These are phyloP conservation scores for Neurospora crassa DNA, from an alignment of 2,329 filamentous ascomycete genomes.

Conservation along the genomic window DNA sequence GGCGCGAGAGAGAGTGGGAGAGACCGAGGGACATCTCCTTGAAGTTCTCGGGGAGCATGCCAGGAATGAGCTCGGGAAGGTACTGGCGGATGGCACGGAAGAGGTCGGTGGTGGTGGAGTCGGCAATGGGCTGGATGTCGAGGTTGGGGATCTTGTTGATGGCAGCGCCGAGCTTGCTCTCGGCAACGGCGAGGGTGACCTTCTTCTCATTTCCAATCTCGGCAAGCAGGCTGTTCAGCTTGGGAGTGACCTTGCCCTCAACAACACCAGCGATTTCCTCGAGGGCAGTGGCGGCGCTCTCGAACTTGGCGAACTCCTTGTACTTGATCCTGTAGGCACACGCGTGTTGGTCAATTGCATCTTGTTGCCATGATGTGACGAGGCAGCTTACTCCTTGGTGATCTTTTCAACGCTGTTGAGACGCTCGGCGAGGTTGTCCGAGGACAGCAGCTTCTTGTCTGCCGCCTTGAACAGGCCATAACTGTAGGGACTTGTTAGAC, in stretches of 20 bases:
- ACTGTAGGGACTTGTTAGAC: constrained; percentile 35
- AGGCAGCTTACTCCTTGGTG: constrained; percentile 64
- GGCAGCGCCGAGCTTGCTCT: constrained; percentile 82
- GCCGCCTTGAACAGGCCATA: constrained; percentile 98
- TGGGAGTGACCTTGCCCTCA: constrained; percentile 89
- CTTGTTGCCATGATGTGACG: constrained; percentile 1
- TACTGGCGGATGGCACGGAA: constrained; percentile 93
- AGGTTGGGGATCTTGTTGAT: constrained; percentile 88
- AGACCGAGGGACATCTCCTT: constrained; percentile 94
- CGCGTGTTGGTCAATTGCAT: constrained; percentile 10
- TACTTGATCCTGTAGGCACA: constrained; percentile 62
- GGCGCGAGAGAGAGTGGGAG: constrained; percentile 89
- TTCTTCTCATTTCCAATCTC: constrained; percentile 97
- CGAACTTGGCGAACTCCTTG: constrained; percentile 96
- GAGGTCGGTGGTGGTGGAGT: constrained; percentile 74
- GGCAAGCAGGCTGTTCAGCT: constrained; percentile 73
- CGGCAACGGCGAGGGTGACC: constrained; percentile 84
- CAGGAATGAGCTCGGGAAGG: constrained; percentile 81
- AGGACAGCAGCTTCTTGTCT: constrained; percentile 95
- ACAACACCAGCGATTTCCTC: constrained; percentile 83
- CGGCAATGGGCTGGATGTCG: constrained; percentile 72
- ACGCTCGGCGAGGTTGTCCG: constrained; percentile 67
- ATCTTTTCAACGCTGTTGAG: constrained; percentile 74
- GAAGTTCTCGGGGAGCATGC: constrained; percentile 74
- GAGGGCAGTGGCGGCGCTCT: constrained; percentile 80